Evolutionary conservation across 1,284 basidiomycete genomes (phyloP).

Genomic region (Leccinum laetum): DNA sequence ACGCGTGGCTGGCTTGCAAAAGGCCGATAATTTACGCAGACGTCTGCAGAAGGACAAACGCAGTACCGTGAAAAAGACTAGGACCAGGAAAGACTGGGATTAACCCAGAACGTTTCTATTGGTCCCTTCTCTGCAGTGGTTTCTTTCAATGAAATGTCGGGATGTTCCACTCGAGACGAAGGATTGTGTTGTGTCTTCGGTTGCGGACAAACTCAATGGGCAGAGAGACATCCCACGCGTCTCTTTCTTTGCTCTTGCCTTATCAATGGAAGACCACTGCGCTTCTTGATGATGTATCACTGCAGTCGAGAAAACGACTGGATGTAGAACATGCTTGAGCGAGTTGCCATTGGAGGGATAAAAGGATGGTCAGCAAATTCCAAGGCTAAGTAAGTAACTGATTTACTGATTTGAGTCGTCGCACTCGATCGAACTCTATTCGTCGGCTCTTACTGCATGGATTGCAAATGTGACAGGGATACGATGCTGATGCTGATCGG

Average conservation of each 20-base stretch:
- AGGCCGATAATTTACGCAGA: conserved; percentile 45
- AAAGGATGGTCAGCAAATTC: not conserved
- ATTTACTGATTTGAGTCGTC: not conserved
- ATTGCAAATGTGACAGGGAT: not conserved
- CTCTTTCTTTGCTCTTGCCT: not conserved
- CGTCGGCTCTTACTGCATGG: not conserved
- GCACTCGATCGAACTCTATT: not conserved
- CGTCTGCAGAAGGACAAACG: conserved; percentile 52
- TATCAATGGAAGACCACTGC: not conserved
- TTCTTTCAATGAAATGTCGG: not conserved
- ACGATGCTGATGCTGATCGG: not conserved
- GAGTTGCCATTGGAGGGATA: not conserved
- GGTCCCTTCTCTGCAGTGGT: not conserved
- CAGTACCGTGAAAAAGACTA: conserved; percentile 43
- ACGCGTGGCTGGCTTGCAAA: conserved; percentile 49
- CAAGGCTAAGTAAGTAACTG: not conserved
- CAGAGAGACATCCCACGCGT: not conserved
- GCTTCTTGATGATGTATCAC: not conserved
- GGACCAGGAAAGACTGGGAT: conserved; percentile 33
- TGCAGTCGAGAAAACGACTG: not conserved
- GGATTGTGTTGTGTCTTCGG: not conserved
- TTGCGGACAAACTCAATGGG: not conserved
- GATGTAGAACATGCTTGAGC: not conserved
- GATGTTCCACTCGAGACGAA: not conserved
- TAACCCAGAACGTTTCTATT: conserved; percentile 1